Conservation (phyloP, 345 rosid genomes). For the Eucalyptus sideroxylon region DNA sequence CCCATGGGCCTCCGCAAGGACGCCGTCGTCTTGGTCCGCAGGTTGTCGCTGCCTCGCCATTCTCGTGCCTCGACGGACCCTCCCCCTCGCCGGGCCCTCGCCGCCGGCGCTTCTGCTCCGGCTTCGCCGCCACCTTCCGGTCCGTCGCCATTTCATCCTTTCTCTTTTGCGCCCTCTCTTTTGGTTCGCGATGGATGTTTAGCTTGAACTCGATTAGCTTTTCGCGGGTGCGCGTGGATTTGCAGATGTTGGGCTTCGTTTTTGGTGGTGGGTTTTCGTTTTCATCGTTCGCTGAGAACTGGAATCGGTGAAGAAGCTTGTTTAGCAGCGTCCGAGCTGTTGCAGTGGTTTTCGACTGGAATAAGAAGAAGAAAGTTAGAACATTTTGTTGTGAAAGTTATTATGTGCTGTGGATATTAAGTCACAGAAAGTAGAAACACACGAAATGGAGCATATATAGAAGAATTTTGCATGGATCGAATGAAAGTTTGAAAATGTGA, state of each 20-base stretch:
- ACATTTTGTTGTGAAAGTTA: not conserved
- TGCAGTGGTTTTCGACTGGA: not conserved
- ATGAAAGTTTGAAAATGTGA: not conserved
- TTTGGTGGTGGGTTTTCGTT: not conserved
- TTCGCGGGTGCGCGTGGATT: not conserved
- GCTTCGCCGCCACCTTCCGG: not conserved
- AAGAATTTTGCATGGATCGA: not conserved
- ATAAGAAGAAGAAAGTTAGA: not conserved
- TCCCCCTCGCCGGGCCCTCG: not conserved
- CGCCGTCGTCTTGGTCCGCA: not conserved
- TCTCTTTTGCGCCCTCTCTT: not conserved
- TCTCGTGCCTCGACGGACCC: not conserved
- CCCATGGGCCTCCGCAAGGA: slow-evolving; percentile 25
- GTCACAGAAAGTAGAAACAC: not conserved
- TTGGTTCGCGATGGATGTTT: not conserved
- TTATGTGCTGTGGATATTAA: not conserved
- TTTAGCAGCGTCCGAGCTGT: not conserved
- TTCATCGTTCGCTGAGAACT: not conserved
- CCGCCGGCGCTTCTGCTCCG: slow-evolving; percentile 7
- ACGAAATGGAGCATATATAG: not conserved
- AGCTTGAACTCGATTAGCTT: not conserved
- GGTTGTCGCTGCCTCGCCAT: not conserved
- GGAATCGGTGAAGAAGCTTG: not conserved
- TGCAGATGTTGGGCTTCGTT: not conserved
- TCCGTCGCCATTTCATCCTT: not conserved